Percentiles rank a stretch among this genome's conserved stretches.
These are phyloP conservation scores for Paxillus ammoniavirescens DNA, from an alignment of 768 basidiomycete species.

Conservation along the genomic window DNA sequence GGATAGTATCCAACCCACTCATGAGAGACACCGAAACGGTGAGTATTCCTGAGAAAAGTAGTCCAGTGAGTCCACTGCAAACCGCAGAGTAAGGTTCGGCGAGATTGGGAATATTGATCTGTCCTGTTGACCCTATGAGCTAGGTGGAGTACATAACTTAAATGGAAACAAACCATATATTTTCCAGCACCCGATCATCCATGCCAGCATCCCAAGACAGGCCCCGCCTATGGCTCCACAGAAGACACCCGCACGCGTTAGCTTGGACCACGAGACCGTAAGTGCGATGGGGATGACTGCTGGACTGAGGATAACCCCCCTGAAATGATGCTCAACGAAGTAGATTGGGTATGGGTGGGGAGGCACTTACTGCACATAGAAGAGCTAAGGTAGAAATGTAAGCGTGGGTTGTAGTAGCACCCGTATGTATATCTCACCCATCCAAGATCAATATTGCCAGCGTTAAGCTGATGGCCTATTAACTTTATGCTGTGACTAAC, in stretches of 20 bases:
- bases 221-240: constrained; percentile 42
- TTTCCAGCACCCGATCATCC: constrained; percentile 53
- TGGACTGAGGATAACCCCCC: constrained; percentile 49
- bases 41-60: constrained; percentile 38
- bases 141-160: neutral
- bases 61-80: constrained; percentile 37
- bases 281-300: constrained; percentile 50
- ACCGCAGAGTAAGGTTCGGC: constrained; percentile 40
- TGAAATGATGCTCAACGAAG: constrained; percentile 12
- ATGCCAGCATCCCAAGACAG: constrained; percentile 43
- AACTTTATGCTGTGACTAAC: neutral
- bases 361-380: constrained; percentile 41
- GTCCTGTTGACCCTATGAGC: constrained; percentile 20
- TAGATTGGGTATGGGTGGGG: neutral
- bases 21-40: constrained; percentile 35
- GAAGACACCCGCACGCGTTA: constrained; percentile 40
- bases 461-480: constrained; percentile 35
- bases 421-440: constrained; percentile 34
- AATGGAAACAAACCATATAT: constrained; percentile 36
- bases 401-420: neutral
- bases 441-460: constrained; percentile 44
- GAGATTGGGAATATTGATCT: constrained; percentile 35
- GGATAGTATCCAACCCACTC: constrained; percentile 21
- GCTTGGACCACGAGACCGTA: constrained; percentile 46
- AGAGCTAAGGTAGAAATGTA: constrained; percentile 27